A percentile compares a stretch with the other conserved stretches of the same genome.
These are phyloP conservation scores for Tetramitus jugosus DNA, from an alignment of 208 protist genomes.

Conservation along the genomic window DNA sequence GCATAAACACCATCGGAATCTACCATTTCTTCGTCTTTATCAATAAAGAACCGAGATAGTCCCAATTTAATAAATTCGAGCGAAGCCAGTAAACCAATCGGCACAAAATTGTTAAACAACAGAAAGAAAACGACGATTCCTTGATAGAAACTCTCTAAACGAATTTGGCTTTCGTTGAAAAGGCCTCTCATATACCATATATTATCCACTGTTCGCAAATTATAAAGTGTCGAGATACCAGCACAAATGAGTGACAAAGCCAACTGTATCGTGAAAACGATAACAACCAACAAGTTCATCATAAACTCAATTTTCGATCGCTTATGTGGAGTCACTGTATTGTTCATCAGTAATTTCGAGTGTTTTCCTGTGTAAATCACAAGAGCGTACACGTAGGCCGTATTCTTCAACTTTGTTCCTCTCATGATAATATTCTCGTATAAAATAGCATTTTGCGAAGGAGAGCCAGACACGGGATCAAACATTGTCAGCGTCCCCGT, in stretches of 20 bases:
- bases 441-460: conserved; percentile 16
- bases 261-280: conserved; percentile 43
- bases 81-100: conserved; percentile 68
- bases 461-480: no score
- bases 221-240: conserved; percentile 6
- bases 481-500: background rate
- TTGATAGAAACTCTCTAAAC: no score
- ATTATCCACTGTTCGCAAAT: background rate
- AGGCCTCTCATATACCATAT: background rate
- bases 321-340: conserved; percentile 29
- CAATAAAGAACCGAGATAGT: conserved; percentile 53
- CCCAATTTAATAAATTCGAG: conserved; percentile 62
- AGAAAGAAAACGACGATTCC: conserved; percentile 58
- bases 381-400: conserved; percentile 24
- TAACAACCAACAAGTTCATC: conserved; percentile 40
- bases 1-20: conserved; percentile 27
- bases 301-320: conserved; percentile 34
- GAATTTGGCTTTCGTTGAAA: background rate
- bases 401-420: conserved; percentile 30
- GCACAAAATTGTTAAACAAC: conserved; percentile 63
- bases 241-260: conserved; percentile 39
- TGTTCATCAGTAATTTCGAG: conserved; percentile 40
- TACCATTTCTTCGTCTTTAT: conserved; percentile 54
- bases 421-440: conserved; percentile 31
- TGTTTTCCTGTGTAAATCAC: conserved; percentile 44